Evolutionary conservation across 129 eudicot species (phyloP), one percentile per base, ranked within the genome.

Genomic region (Erigeron canadensis): DNA sequence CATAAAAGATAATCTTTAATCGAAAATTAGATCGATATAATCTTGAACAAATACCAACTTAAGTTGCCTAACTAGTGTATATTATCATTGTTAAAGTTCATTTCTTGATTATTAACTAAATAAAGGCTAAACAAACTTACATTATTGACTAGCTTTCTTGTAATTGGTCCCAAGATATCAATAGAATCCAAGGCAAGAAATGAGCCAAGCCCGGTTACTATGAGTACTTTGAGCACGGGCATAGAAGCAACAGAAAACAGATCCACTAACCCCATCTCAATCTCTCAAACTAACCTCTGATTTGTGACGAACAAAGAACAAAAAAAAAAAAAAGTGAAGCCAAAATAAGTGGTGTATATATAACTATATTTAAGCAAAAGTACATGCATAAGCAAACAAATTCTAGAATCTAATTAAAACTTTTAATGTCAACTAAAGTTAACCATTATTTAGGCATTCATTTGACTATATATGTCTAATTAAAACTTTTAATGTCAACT

Each of bases 221-320:
- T 21, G 7, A 88, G 75, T 4, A 84, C 82, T 71, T 85, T 83
- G 12, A 83, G 61, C 17, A 88, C 86, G 12, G 95, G 95, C 86
- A 81, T 83, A 73, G 84, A 71, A 65, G 95, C 91, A 70, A 78
- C 81, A 44, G 84, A 43, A 69, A 88, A 85, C 67, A 88, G 79
- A 37, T 88, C 86, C 7, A 76, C 1, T 66, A 81, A 71, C 43
- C 81, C 85, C 85, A 81, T 81, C 48, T 76, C 37, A 46, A 48
- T 48, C 55, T 50, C 34, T 28, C 34, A 28, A 28, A 28, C 34
- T 1, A 28, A 28, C 34, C 3, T 28, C 34, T 28, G 34, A 28
- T 28, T n/a, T n/a, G n/a, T n/a, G n/a, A n/a, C n/a, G 51, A 11
- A 46, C 4, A 46, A 11, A 9, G 13, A 46, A 9, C 10, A 7